phyloP scores from a whole-genome alignment of 768 basidiomycete genomes.

The Collybia sordida region DNA sequence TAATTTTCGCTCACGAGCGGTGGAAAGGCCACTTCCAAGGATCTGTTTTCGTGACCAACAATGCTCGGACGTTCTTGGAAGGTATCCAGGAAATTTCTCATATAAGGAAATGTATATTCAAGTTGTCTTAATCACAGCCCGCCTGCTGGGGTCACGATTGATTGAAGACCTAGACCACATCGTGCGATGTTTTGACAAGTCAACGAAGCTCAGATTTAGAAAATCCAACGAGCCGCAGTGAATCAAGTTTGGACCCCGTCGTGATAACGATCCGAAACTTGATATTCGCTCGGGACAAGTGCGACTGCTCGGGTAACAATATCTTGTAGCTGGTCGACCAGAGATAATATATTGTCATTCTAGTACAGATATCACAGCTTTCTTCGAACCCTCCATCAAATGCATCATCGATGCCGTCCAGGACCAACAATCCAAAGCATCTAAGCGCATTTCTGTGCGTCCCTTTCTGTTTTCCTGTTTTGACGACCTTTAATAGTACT shows the following conservation, averaged over 20 bases:
- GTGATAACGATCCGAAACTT: slow-evolving; percentile 32
- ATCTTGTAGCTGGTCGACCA: not conserved
- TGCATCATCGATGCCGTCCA: slow-evolving; percentile 14
- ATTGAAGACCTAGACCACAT: slow-evolving; percentile 35
- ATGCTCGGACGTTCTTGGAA: slow-evolving; percentile 28
- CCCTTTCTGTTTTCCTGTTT: too few species aligned
- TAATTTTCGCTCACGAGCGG: too few species aligned
- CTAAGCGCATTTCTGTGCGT: slow-evolving; percentile 15
- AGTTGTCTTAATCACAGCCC: slow-evolving; percentile 20
- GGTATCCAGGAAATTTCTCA: slow-evolving; percentile 17
- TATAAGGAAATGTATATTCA: not conserved
- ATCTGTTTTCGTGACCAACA: slow-evolving; percentile 38
- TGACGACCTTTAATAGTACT: not conserved
- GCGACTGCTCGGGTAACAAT: slow-evolving; percentile 27
- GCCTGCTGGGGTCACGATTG: slow-evolving; percentile 37
- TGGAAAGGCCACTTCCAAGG: slow-evolving; percentile 36
- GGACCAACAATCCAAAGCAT: slow-evolving; percentile 3
- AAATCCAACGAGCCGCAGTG: slow-evolving; percentile 31
- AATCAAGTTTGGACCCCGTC: slow-evolving; percentile 39
- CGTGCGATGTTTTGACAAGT: slow-evolving; percentile 35
- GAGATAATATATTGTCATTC: not conserved
- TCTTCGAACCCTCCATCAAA: slow-evolving; percentile 19
- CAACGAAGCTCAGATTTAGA: slow-evolving; percentile 39
- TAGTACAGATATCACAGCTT: slow-evolving; percentile 15
- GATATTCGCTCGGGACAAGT: slow-evolving; percentile 40